Evolutionary conservation across 106 monocot genomes (phyloP).

Genomic region (Dactylorhiza incarnata): DNA sequence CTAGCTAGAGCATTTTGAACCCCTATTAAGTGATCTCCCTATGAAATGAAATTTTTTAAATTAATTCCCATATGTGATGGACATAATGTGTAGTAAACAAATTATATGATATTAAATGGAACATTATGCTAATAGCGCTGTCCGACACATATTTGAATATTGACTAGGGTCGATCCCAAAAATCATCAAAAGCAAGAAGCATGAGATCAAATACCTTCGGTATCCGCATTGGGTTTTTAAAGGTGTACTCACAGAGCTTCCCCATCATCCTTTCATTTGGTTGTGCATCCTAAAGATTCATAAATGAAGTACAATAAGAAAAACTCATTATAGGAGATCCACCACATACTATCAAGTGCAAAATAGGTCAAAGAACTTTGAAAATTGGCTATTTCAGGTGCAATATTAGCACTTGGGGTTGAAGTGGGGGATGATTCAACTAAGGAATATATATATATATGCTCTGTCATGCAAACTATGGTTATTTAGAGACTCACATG

Average conservation of each 20-base stretch:
- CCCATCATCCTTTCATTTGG: constrained; percentile 88
- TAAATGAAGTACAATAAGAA: not conserved
- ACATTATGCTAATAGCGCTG: not conserved
- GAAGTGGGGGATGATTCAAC: not conserved
- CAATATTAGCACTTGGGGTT: not conserved
- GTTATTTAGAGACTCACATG: not conserved
- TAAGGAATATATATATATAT: not conserved
- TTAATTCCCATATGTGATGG: not conserved
- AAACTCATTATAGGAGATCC: not conserved
- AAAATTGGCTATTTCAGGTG: not conserved
- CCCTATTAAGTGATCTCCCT: not conserved
- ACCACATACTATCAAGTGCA: not conserved
- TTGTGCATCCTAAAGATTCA: constrained; percentile 56
- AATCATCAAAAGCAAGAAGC: not conserved
- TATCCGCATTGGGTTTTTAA: constrained; percentile 81
- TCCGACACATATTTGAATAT: not conserved
- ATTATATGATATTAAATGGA: not conserved
- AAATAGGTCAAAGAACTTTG: constrained; percentile 1
- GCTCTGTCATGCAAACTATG: too few relatives aligned
- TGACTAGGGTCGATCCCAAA: not conserved
- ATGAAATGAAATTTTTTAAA: not conserved
- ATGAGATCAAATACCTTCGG: constrained; percentile 53
- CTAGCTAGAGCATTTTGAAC: too few relatives aligned
- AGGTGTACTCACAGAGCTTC: constrained; percentile 89
- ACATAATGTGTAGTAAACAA: not conserved